Conservation (phyloP, 129 eudicot species). For the Pittosporum tobira region DNA sequence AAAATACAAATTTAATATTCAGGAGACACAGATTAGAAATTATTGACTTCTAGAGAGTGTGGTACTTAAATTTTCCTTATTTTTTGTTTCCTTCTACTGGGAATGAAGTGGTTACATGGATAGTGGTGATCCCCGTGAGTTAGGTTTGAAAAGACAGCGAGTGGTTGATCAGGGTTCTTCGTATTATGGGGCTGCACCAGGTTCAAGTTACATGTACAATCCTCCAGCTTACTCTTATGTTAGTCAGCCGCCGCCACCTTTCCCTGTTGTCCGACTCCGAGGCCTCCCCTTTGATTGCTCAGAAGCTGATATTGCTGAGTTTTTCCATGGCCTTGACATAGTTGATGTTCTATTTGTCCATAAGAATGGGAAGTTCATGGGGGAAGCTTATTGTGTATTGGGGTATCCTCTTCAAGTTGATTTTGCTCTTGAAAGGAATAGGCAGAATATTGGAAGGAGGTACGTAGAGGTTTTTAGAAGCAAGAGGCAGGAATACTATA, state of each 20-base stretch:
- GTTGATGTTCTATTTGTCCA: constrained; percentile 76
- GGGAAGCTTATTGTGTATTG: constrained; percentile 83
- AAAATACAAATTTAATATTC: neutral
- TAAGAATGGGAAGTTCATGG: constrained; percentile 65
- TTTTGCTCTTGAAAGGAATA: constrained; percentile 83
- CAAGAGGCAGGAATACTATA: constrained; percentile 76
- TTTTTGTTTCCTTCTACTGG: constrained; percentile 1
- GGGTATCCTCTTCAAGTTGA: constrained; percentile 89
- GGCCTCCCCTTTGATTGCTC: constrained; percentile 94
- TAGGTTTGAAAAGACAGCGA: constrained; percentile 84
- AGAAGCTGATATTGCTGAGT: constrained; percentile 78
- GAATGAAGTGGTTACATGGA: constrained; percentile 54
- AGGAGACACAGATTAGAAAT: neutral
- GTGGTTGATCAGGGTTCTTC: constrained; percentile 74
- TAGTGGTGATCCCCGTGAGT: constrained; percentile 69
- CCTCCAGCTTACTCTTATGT: constrained; percentile 53
- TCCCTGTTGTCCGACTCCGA: constrained; percentile 85
- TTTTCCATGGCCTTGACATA: constrained; percentile 77
- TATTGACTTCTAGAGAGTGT: neutral
- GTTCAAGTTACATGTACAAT: constrained; percentile 64
- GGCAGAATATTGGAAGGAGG: constrained; percentile 83
- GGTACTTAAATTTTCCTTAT: constrained; percentile 1
- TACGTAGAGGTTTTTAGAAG: constrained; percentile 91
- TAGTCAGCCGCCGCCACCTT: constrained; percentile 64
- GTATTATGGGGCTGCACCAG: constrained; percentile 56